These are phyloP conservation scores for Rhizoclosmatium sp. DNA, from an alignment of 192 early-diverging fungal species.

Conservation along the genomic window DNA sequence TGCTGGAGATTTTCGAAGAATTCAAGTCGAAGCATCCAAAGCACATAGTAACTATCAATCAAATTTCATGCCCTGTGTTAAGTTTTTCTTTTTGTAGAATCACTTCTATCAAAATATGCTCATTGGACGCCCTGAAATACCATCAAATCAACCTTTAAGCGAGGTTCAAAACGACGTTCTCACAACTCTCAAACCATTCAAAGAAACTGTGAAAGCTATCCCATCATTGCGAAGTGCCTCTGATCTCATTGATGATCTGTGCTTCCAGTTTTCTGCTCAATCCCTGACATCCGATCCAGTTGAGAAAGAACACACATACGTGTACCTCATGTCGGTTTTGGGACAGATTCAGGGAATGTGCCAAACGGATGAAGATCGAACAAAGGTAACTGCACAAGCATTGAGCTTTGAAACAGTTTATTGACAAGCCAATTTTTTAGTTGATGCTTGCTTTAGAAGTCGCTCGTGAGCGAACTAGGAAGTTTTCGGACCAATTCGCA, in stretches of 20 bases:
- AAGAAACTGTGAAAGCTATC: constrained; percentile 12
- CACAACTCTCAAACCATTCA: constrained; percentile 3
- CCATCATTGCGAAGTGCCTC: neutral
- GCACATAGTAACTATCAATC: constrained; percentile 4
- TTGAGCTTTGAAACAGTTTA: neutral
- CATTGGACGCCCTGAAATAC: neutral
- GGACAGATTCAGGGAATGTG: constrained; percentile 25
- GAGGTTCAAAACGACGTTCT: constrained; percentile 8
- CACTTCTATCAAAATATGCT: constrained; percentile 7
- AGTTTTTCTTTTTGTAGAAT: neutral
- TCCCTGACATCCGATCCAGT: neutral
- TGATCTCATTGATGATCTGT: constrained; percentile 17
- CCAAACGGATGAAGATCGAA: constrained; percentile 16
- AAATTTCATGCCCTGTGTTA: too few relatives aligned
- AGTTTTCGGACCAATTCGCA: constrained; percentile 1
- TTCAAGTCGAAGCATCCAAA: constrained; percentile 6
- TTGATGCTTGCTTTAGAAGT: constrained; percentile 16
- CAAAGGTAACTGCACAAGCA: constrained; percentile 1
- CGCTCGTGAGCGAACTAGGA: neutral
- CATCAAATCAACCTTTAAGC: neutral
- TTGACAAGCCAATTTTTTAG: neutral
- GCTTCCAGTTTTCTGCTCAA: constrained; percentile 24
- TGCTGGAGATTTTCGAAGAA: constrained; percentile 4
- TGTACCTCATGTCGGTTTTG: constrained; percentile 6
- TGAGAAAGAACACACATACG: constrained; percentile 5